Evolutionary conservation across 352 stramenopile genomes (phyloP).

Genomic region (Phytophthora capsici): DNA sequence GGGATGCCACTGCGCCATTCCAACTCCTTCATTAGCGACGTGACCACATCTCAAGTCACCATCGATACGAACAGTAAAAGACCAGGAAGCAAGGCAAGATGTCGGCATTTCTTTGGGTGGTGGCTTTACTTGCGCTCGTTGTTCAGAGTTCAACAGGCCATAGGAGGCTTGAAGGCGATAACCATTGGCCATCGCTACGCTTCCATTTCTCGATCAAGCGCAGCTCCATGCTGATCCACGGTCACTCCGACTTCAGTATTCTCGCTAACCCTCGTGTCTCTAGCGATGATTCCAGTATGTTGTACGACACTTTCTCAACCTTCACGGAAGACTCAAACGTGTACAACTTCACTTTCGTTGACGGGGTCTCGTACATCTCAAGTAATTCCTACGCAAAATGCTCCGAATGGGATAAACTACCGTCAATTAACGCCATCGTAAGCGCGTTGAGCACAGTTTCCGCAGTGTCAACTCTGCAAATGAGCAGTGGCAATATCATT

Average conservation of each 20-base stretch:
- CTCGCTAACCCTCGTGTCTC: conserved; percentile 24
- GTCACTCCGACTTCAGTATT: conserved; percentile 25
- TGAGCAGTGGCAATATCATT: conserved; percentile 1
- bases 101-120: too few relatives aligned
- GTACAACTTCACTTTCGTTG: conserved; percentile 34
- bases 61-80: too few relatives aligned
- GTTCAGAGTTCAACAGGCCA: background rate
- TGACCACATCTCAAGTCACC: too few relatives aligned
- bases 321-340: conserved; percentile 14
- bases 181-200: conserved; percentile 15
- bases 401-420: background rate
- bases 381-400: conserved; percentile 5
- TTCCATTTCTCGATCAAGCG: conserved; percentile 22
- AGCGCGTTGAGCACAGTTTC: background rate
- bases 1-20: too few relatives aligned
- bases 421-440: conserved; percentile 18
- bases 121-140: background rate
- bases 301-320: conserved; percentile 15
- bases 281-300: background rate
- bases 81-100: too few relatives aligned
- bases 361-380: conserved; percentile 24
- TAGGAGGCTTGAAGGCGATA: background rate
- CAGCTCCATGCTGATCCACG: conserved; percentile 12
- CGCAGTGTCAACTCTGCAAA: conserved; percentile 3
- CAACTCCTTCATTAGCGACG: too few relatives aligned